A percentile compares a stretch with the other conserved stretches of the same genome.
Evolutionary conservation across 2,329 filamentous ascomycete genomes (phyloP).

Genomic region (Fusarium sp.): DNA sequence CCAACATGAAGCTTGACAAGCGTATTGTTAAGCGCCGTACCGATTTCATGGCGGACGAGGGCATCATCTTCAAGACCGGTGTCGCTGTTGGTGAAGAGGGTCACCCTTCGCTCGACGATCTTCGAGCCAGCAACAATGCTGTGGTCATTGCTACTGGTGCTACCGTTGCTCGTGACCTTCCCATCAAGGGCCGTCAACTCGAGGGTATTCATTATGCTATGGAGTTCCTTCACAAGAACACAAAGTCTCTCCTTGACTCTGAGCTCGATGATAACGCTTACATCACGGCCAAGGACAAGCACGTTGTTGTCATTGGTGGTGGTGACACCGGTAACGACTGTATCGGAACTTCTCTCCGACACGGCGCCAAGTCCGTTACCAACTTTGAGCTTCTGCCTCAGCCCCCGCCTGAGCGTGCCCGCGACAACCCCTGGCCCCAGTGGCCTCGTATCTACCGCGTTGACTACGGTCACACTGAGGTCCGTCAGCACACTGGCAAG

Average conservation of each 20-base stretch:
- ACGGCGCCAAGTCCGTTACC: conserved; percentile 93
- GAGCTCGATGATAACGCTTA: conserved; percentile 84
- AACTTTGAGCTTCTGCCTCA: conserved; percentile 97
- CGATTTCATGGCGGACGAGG: conserved; percentile 92
- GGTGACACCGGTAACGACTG: conserved; percentile 98
- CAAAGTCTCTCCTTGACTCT: conserved; percentile 95
- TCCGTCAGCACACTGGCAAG: conserved; percentile 94
- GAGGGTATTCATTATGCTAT: conserved; percentile 95
- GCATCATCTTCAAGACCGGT: conserved; percentile 81
- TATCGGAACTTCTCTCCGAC: conserved; percentile 94
- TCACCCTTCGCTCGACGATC: conserved; percentile 68
- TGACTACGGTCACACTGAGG: conserved; percentile 97
- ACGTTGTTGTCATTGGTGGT: conserved; percentile 96
- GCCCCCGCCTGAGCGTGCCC: conserved; percentile 87
- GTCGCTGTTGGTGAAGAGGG: conserved; percentile 80
- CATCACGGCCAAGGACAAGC: conserved; percentile 93
- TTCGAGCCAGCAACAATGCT: conserved; percentile 79
- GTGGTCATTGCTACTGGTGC: conserved; percentile 93
- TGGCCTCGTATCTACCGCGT: conserved; percentile 98
- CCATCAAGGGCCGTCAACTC: conserved; percentile 86
- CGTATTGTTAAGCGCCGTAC: conserved; percentile 94
- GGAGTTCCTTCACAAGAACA: conserved; percentile 98
- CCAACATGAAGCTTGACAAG: conserved; percentile 99
- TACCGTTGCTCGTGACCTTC: conserved; percentile 90
- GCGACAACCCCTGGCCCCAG: conserved; percentile 97